Percentiles rank a stretch among this genome's conserved stretches.
These are phyloP conservation scores for Trametes cingulata DNA, from an alignment of 768 basidiomycete genomes.

Conservation along the genomic window DNA sequence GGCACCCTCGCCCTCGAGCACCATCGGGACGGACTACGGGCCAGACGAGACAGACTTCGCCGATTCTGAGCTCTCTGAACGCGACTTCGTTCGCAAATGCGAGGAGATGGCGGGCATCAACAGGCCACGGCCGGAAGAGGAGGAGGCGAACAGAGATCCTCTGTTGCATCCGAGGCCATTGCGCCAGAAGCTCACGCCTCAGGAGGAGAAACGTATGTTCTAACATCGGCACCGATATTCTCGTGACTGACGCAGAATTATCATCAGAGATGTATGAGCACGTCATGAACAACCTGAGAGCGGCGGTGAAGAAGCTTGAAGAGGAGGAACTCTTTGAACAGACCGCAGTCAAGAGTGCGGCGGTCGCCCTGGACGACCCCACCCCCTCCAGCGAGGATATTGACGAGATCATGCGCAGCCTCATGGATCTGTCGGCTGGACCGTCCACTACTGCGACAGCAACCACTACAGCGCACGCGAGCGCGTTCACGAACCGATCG, in stretches of 20 bases:
- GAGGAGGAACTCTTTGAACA: constrained; percentile 47
- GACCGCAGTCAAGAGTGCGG: constrained; percentile 38
- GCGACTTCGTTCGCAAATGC: constrained; percentile 40
- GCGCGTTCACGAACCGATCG: constrained; percentile 8
- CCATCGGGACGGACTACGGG: constrained; percentile 49
- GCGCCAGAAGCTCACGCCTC: constrained; percentile 25
- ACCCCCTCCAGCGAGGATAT: constrained; percentile 39
- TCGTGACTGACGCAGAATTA: constrained; percentile 2
- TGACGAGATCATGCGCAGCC: constrained; percentile 42
- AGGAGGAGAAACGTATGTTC: constrained; percentile 42
- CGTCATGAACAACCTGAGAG: constrained; percentile 42
- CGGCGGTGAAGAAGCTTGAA: constrained; percentile 41
- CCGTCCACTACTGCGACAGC: background rate
- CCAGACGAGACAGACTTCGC: constrained; percentile 46
- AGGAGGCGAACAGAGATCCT: constrained; percentile 32
- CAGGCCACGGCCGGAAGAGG: constrained; percentile 40
- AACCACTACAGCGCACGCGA: background rate
- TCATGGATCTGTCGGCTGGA: constrained; percentile 33
- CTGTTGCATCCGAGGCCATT: constrained; percentile 36
- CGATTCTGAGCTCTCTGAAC: constrained; percentile 40
- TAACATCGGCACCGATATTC: too few species aligned
- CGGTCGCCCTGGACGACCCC: constrained; percentile 35
- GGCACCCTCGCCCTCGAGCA: constrained; percentile 47
- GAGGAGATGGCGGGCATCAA: constrained; percentile 37
- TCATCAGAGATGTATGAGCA: constrained; percentile 36